Base-by-base conservation (phyloP, 257 asterid genomes). In the Capsicum rhomboideum region DNA sequence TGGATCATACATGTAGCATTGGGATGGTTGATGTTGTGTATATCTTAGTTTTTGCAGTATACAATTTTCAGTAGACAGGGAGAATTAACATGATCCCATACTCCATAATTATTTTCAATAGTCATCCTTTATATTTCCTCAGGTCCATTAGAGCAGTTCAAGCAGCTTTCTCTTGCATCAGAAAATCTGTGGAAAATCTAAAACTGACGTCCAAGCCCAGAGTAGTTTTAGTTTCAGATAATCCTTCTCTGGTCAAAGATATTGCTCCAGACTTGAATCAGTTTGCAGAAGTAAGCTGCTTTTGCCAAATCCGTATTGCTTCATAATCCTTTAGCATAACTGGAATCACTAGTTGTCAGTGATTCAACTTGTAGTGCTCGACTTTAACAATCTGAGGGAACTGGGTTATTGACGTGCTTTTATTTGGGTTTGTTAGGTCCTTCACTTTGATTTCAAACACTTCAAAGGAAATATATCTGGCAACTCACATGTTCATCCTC, bases 101-200 rank as follows among this genome's bases (percentile, higher is more conserved):
- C 61, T 18, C 42, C 58, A 14, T 49, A 12, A 50, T 46, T 46
- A 46, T 23, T 77, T 50, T 16, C 44, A 26, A 26, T 52, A 13
- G 26, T 77, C 63, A 20, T 26, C 63, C 46, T 50, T 50, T 8
- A 10, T 77, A 50, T 67, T 83, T 82, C 86, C 88, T 82, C 88
- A 95, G 99, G 87, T 89, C 99, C 28, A 90, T 95, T 64, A 91
- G 96, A 86, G 98, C 97, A 67, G 92, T 83, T 82, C 94, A 87
- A 81, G 97, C 98, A 8, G 98, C 93, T 20, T 34, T 91, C 82
- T 90, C 86, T 86, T 97, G 99, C 91, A 82, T 91, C 37, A 86
- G 84, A 74, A 93, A 91, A 85, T 89, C 92, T 37, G 23, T 90
- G 37, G 53, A 75, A 53, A 88, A 87, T 86, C 75, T 90, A 49